These are phyloP conservation scores for Ganoderma leucocontextum DNA, from an alignment of 1,284 basidiomycete species.

Conservation along the genomic window DNA sequence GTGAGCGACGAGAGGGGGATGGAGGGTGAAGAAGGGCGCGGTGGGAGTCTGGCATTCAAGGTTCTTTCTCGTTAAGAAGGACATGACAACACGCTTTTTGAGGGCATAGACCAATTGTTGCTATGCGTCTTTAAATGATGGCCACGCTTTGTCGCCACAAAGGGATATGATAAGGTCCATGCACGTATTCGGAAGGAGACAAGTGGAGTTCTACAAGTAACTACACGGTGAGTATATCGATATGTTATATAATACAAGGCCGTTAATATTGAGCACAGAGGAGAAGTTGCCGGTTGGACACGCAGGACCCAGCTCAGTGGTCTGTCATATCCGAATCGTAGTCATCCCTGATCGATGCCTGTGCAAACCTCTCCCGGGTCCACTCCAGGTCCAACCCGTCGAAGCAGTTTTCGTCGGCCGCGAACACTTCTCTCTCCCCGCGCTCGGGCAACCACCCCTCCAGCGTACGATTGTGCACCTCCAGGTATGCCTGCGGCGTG, in stretches of 20 bases:
- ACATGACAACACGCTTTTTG: neutral
- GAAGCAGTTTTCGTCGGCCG: no score
- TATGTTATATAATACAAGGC: neutral
- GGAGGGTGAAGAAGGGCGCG: neutral
- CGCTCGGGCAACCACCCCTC: no score
- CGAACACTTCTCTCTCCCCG: neutral
- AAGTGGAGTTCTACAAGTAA: neutral
- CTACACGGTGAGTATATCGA: neutral
- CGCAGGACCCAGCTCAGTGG: neutral
- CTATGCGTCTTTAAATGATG: neutral
- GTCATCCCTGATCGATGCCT: neutral
- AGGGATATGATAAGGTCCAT: neutral
- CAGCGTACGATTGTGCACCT: no score
- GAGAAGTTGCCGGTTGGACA: neutral
- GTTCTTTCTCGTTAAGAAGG: neutral
- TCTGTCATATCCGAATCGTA: neutral
- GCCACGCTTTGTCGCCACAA: neutral
- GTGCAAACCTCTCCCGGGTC: neutral
- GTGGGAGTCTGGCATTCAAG: neutral
- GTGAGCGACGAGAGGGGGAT: neutral
- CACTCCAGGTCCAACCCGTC: neutral
- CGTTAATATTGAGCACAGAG: neutral
- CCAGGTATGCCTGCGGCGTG: no score
- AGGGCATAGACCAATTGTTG: neutral
- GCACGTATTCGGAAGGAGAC: neutral